phyloP scores from a whole-genome alignment of 2,329 filamentous ascomycete species.

The Fusarium sp. region DNA sequence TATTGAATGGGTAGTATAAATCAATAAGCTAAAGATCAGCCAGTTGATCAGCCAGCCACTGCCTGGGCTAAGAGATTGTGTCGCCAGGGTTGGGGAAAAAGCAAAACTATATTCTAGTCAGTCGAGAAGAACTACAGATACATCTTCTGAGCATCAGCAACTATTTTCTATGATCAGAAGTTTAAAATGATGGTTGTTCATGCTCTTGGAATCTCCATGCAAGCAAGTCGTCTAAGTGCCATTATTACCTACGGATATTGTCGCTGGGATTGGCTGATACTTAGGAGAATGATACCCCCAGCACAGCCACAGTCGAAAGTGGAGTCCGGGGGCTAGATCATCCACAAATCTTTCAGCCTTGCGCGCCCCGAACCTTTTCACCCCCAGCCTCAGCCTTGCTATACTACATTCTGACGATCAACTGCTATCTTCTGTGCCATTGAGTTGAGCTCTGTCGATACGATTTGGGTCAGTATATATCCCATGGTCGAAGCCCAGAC shows the following conservation, averaged over 20 bases:
- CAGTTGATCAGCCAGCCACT: conserved; percentile 25
- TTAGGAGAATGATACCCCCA: background rate
- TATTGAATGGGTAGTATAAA: conserved; percentile 29
- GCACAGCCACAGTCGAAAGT: conserved; percentile 20
- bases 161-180: background rate
- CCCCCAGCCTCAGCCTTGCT: conserved; percentile 44
- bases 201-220: background rate
- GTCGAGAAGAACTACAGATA: background rate
- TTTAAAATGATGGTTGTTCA: background rate
- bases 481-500: background rate
- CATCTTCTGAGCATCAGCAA: background rate
- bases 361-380: conserved; percentile 34
- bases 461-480: background rate
- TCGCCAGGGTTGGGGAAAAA: conserved; percentile 7
- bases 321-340: background rate
- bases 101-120: background rate
- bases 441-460: conserved; percentile 8
- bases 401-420: conserved; percentile 26
- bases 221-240: conserved; percentile 4
- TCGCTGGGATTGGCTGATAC: conserved; percentile 11
- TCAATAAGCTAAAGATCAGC: conserved; percentile 33
- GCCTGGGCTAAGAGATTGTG: conserved; percentile 11
- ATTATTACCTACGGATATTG: background rate
- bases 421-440: conserved; percentile 3
- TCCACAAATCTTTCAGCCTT: conserved; percentile 36